Evolutionary conservation across 345 rosid species (phyloP).

Genomic region (Heritiera littoralis): DNA sequence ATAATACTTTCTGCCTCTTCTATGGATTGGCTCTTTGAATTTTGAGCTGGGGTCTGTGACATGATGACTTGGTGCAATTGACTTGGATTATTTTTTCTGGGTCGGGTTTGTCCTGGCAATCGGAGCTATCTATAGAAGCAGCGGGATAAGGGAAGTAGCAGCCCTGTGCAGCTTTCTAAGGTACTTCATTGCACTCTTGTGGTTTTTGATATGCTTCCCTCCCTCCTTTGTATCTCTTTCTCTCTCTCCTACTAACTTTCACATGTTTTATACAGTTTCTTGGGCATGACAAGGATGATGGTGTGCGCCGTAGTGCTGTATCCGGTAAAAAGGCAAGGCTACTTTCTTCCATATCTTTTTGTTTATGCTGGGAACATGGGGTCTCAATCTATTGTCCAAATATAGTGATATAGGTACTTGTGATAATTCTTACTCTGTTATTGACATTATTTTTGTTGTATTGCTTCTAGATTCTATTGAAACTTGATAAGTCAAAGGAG

Average conservation of each 20-base stretch:
- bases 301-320: slow-evolving; percentile 91
- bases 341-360: neutral
- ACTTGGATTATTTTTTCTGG: slow-evolving; percentile 58
- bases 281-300: slow-evolving; percentile 73
- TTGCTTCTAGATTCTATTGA: slow-evolving; percentile 66
- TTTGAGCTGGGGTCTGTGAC: slow-evolving; percentile 98
- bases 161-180: slow-evolving; percentile 97
- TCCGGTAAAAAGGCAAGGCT: slow-evolving; percentile 86
- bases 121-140: slow-evolving; percentile 75
- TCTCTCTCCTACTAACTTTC: neutral
- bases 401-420: neutral
- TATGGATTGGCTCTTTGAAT: slow-evolving; percentile 79
- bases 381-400: neutral
- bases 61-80: slow-evolving; percentile 61
- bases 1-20: slow-evolving; percentile 68
- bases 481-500: slow-evolving; percentile 93
- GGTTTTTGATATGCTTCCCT: neutral
- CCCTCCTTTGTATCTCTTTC: neutral
- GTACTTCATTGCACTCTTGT: slow-evolving; percentile 34
- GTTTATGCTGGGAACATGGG: neutral
- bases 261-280: slow-evolving; percentile 53
- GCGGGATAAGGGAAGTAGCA: slow-evolving; percentile 66
- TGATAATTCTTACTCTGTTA: neutral
- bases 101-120: slow-evolving; percentile 65
- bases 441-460: slow-evolving; percentile 13